A percentile compares a stretch with the other conserved stretches of the same genome.
phyloP scores from a whole-genome alignment of 495 filamentous ascomycete genomes.

The Cryomyces antarcticus region DNA sequence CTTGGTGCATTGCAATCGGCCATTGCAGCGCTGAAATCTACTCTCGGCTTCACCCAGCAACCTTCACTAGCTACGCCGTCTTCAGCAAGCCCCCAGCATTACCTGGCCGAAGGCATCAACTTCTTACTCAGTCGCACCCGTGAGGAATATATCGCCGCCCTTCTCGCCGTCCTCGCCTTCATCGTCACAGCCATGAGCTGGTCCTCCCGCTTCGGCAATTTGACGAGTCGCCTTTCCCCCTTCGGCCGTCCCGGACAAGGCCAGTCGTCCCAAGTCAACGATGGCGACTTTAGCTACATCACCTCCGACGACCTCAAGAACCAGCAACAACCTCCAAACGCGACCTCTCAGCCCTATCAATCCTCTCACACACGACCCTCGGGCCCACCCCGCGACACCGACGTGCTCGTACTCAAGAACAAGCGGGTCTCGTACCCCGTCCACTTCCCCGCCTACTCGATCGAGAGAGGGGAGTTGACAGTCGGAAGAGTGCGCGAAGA shows the following conservation, averaged over 20 bases:
- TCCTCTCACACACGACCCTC: slow-evolving; percentile 6
- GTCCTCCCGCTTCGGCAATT: slow-evolving; percentile 34
- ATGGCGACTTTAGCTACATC: slow-evolving; percentile 67
- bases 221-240: slow-evolving; percentile 24
- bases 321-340: slow-evolving; percentile 11
- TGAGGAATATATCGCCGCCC: slow-evolving; percentile 3
- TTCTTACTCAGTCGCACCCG: too few relatives aligned
- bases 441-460: slow-evolving; percentile 63
- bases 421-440: slow-evolving; percentile 50
- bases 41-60: too few relatives aligned
- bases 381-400: slow-evolving; percentile 31
- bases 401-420: slow-evolving; percentile 57
- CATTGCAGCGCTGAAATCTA: too few relatives aligned
- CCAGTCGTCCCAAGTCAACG: slow-evolving; percentile 32
- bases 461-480: slow-evolving; percentile 52
- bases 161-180: slow-evolving; percentile 26
- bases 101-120: too few relatives aligned
- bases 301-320: slow-evolving; percentile 36
- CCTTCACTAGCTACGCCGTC: too few relatives aligned
- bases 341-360: slow-evolving; percentile 11
- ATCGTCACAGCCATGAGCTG: slow-evolving; percentile 41
- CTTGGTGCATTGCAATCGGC: too few relatives aligned
- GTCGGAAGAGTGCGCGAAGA: slow-evolving; percentile 45
- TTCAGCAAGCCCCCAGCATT: too few relatives aligned
- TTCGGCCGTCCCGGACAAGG: slow-evolving; percentile 20